Base-by-base conservation (phyloP, 1,284 basidiomycete genomes). In the Rhodotorula sp. region DNA sequence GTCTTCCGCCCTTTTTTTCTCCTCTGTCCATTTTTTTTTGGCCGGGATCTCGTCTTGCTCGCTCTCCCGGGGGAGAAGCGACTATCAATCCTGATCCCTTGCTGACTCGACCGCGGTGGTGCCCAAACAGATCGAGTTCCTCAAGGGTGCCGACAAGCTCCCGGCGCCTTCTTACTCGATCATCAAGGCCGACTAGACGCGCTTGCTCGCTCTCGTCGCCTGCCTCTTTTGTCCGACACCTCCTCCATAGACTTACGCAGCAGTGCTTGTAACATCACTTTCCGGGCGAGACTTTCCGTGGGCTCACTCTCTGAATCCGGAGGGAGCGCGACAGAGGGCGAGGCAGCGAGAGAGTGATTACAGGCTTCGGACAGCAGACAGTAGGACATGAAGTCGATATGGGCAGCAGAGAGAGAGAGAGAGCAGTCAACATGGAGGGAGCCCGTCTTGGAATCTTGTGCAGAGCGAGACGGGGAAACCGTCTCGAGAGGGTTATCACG, bases 131-230 rank as follows among this genome's bases (percentile, higher is more conserved):
- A 66, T 74, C 58, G 60, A 64, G 57, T 69, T 68, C 63, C 68
- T 76, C 67, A 76, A 76, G 67, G 74, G 74, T 29, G 58, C 60
- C n/a, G 69, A 64, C 16, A 68, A 65, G 69, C 74, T 76, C 60
- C 66, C 73, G n/a, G 74, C 69, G 18, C 61, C 67, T 23, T 67
- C 74, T 15, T 73, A 69, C 69, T 64, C 69, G 31, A 66, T 76
- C 69, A 67, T 76, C 60, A 71, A 76, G 63, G 74, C 67, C 47
- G 67, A 68, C 62, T 68, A 58, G 48, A 31, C 47, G 21, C n/a
- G 20, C 46, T 12, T 46, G 21, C 21, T 43, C 34, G 12, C 34
- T 15, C 12, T 26, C 23, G 1, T 43, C 23, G 54, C n/a, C 54
- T 29, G 23, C n/a, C 5, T 34, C 52, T 12, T 23, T 29, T 14